A percentile compares a stretch with the other conserved stretches of the same genome.
Conservation (phyloP, 2,329 filamentous ascomycete genomes). For the Iodosphaeria phyllophila region DNA sequence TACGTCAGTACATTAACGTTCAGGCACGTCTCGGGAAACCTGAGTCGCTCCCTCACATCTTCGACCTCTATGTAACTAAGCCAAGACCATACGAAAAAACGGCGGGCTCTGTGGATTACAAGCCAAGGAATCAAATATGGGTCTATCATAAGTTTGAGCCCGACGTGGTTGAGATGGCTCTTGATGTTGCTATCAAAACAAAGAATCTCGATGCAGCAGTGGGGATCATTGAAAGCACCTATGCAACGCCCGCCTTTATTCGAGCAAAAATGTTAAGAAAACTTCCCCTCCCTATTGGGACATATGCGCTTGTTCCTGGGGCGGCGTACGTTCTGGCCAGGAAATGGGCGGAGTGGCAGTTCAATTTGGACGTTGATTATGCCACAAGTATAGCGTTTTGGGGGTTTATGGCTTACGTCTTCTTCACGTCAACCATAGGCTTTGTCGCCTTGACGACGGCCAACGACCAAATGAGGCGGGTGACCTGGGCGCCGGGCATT, state of each 20-base stretch:
- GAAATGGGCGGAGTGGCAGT: constrained; percentile 46
- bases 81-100: constrained; percentile 46
- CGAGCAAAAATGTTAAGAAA: constrained; percentile 49
- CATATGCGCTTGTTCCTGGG: constrained; percentile 43
- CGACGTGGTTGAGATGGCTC: constrained; percentile 51
- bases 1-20: constrained; percentile 57
- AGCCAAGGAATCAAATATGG: constrained; percentile 53
- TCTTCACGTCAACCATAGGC: constrained; percentile 65
- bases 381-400: constrained; percentile 66
- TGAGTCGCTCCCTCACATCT: constrained; percentile 59
- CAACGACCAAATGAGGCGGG: constrained; percentile 89
- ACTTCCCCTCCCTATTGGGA: too few species aligned
- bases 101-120: constrained; percentile 39
- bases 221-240: constrained; percentile 52
- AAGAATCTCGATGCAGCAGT: constrained; percentile 65
- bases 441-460: constrained; percentile 68
- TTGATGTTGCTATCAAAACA: constrained; percentile 62
- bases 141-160: too few species aligned
- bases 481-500: constrained; percentile 75
- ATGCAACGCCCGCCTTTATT: constrained; percentile 45
- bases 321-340: constrained; percentile 54
- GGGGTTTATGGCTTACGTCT: constrained; percentile 68
- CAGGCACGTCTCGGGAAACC: constrained; percentile 57
- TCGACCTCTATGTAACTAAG: constrained; percentile 72
- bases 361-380: constrained; percentile 55